These are phyloP conservation scores for Dipsacomyces acuminosporus DNA, from an alignment of 371 early-diverging fungal species.

Conservation along the genomic window DNA sequence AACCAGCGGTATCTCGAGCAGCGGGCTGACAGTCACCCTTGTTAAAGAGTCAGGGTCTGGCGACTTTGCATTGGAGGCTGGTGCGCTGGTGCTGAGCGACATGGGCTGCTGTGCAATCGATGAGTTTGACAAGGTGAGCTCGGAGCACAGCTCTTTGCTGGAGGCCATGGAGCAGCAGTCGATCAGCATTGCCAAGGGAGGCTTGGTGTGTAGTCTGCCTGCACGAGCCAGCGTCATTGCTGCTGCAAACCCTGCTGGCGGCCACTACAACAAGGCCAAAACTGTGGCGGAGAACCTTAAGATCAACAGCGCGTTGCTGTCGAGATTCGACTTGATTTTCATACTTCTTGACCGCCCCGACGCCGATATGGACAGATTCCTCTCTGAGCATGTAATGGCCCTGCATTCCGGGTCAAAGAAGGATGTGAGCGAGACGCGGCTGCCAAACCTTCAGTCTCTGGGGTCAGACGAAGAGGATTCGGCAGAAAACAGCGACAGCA, in stretches of 20 bases:
- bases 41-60: conserved; percentile 66
- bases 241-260: conserved; percentile 56
- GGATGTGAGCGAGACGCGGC: conserved; percentile 3
- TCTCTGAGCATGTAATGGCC: conserved; percentile 61
- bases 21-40: conserved; percentile 76
- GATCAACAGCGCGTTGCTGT: conserved; percentile 59
- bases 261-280: conserved; percentile 63
- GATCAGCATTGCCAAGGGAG: conserved; percentile 65
- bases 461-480: background rate
- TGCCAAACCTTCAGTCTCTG: background rate
- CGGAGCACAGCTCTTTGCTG: conserved; percentile 54
- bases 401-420: conserved; percentile 30
- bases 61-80: conserved; percentile 77
- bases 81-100: conserved; percentile 59
- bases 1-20: conserved; percentile 63
- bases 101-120: conserved; percentile 63
- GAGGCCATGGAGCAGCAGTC: conserved; percentile 76
- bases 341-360: conserved; percentile 57
- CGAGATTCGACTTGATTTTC: conserved; percentile 60
- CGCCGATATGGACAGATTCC: conserved; percentile 55
- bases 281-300: conserved; percentile 69
- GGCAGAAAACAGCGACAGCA: background rate
- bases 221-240: conserved; percentile 64
- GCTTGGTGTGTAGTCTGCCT: conserved; percentile 67
- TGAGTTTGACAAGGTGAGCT: conserved; percentile 63